phyloP scores from a whole-genome alignment of 2,329 filamentous ascomycete genomes.

The Talaromyces islandicus region DNA sequence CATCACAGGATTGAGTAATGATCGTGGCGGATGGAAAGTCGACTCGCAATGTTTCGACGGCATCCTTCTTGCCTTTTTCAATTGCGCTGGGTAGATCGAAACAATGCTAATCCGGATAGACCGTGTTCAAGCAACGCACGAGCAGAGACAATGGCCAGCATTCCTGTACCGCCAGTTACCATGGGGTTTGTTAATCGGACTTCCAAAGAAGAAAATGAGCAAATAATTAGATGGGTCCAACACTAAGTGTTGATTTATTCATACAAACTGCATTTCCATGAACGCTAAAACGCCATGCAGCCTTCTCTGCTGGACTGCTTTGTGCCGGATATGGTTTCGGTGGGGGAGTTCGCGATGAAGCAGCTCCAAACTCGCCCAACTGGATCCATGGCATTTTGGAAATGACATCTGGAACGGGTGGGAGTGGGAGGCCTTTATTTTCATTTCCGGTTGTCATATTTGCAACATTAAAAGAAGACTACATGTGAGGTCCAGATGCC shows the following conservation, averaged over 20 bases:
- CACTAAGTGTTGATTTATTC: background rate
- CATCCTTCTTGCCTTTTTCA: constrained; percentile 28
- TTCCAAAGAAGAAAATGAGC: background rate
- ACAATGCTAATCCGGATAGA: constrained; percentile 51
- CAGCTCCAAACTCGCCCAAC: constrained; percentile 15
- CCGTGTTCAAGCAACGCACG: constrained; percentile 65
- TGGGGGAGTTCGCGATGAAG: constrained; percentile 21
- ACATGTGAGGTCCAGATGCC: no score
- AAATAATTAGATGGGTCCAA: background rate
- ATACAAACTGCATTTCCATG: constrained; percentile 25
- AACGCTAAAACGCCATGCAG: constrained; percentile 23
- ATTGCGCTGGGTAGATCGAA: constrained; percentile 51
- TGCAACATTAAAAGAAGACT: no score
- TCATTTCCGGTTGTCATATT: background rate
- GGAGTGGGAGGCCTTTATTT: background rate
- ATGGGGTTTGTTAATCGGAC: background rate
- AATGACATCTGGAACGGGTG: constrained; percentile 4
- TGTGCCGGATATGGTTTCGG: constrained; percentile 17
- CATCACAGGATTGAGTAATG: constrained; percentile 49
- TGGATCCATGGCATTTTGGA: constrained; percentile 19
- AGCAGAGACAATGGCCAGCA: constrained; percentile 53
- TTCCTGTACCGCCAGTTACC: constrained; percentile 64
- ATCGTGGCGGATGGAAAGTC: constrained; percentile 54
- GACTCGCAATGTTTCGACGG: constrained; percentile 42
- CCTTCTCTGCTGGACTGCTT: constrained; percentile 19